Percentiles rank a stretch among this genome's conserved stretches.
Conservation (phyloP, 768 basidiomycete species). For the Psilocybe tampanensis region DNA sequence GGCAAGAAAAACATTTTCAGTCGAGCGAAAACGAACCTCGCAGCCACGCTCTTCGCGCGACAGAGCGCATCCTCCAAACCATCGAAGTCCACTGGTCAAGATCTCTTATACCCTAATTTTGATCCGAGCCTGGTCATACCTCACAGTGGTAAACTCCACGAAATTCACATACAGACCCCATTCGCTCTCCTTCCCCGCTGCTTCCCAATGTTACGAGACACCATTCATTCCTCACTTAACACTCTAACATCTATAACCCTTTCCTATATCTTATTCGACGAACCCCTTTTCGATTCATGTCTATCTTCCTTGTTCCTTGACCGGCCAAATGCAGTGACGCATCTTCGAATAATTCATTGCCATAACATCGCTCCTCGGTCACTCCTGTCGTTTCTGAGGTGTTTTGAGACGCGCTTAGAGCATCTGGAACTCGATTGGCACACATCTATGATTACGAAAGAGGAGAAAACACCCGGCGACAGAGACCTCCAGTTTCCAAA, state of each 20-base stretch:
- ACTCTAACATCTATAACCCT: constrained; percentile 10
- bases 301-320: constrained; percentile 6
- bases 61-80: background rate
- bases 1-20: background rate
- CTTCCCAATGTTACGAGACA: constrained; percentile 3
- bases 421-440: constrained; percentile 9
- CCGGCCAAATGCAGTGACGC: constrained; percentile 1
- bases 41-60: background rate
- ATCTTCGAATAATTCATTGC: constrained; percentile 3
- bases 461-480: background rate
- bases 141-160: background rate
- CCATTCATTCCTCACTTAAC: constrained; percentile 5
- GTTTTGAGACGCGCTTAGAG: constrained; percentile 9
- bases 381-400: background rate
- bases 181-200: constrained; percentile 11
- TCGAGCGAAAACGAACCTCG: background rate
- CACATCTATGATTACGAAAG: background rate
- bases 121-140: background rate
- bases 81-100: background rate
- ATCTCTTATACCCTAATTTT: background rate
- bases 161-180: constrained; percentile 11
- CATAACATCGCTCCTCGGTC: background rate
- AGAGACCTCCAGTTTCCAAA: background rate
- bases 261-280: constrained; percentile 10
- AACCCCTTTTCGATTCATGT: constrained; percentile 1